Conservation (phyloP, 192 early-diverging fungal species). For the Phycomyces nitens region DNA sequence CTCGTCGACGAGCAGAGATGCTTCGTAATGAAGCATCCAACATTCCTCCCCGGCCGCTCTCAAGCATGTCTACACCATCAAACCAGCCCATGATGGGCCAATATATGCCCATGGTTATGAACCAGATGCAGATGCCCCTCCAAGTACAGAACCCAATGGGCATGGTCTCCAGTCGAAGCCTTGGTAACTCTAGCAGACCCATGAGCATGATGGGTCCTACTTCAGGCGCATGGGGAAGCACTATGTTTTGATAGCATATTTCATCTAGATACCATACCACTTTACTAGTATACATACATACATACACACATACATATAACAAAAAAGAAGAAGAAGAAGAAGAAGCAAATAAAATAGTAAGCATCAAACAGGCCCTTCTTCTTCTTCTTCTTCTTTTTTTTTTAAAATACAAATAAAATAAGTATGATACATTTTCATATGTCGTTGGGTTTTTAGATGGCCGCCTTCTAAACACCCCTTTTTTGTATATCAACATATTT, state of each 20-base stretch:
- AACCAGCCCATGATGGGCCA: conserved; percentile 1
- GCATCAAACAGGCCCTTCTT: too few species aligned
- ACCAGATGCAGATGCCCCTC: not conserved
- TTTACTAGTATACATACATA: too few species aligned
- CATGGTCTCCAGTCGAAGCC: conserved; percentile 4
- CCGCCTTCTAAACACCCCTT: too few species aligned
- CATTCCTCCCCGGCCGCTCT: not conserved
- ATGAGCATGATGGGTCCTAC: not conserved
- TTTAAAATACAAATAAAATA: too few species aligned
- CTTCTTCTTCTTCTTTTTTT: too few species aligned
- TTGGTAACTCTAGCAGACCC: not conserved
- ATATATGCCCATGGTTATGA: not conserved
- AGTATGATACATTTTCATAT: too few species aligned
- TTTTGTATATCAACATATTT: too few species aligned
- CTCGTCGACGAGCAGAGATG: conserved; percentile 9
- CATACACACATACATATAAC: too few species aligned
- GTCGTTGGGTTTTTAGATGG: too few species aligned
- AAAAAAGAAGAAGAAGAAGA: too few species aligned
- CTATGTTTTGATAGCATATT: not conserved
- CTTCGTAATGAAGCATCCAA: conserved; percentile 20
- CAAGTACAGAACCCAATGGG: not conserved
- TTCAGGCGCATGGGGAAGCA: not conserved
- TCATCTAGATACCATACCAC: too few species aligned
- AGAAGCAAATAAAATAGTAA: too few species aligned
- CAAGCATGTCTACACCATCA: not conserved